Conservation (phyloP, 306 rosid genomes). For the Vigna radiata region DNA sequence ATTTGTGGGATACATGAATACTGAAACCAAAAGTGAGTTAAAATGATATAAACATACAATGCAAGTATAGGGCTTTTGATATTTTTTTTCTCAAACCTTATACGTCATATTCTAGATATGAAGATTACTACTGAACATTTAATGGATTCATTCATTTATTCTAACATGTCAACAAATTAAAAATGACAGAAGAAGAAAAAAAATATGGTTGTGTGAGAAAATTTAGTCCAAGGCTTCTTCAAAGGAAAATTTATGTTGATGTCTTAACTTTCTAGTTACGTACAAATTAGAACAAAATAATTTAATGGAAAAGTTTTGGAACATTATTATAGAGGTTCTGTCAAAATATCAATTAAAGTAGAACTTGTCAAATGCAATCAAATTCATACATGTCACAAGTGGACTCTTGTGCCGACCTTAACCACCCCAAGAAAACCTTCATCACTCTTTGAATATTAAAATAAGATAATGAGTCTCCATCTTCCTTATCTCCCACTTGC, state of each 20-base stretch:
- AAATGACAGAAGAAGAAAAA: too few species aligned
- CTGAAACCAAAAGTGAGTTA: constrained; percentile 13
- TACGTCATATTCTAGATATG: background rate
- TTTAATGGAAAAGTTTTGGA: constrained; percentile 42
- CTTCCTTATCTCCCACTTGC: constrained; percentile 56
- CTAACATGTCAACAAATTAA: background rate
- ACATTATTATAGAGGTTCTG: constrained; percentile 36
- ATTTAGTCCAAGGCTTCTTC: constrained; percentile 12
- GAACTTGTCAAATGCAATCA: constrained; percentile 48
- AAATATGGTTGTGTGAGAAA: constrained; percentile 23
- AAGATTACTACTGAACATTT: background rate
- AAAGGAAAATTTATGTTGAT: constrained; percentile 31
- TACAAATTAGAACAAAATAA: constrained; percentile 35
- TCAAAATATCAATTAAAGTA: constrained; percentile 37
- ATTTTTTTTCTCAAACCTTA: background rate
- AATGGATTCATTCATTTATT: constrained; percentile 14
- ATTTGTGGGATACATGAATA: constrained; percentile 13
- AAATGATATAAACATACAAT: background rate
- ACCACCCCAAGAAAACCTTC: constrained; percentile 34
- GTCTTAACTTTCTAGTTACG: constrained; percentile 14
- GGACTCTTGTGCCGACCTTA: constrained; percentile 39
- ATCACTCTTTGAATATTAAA: constrained; percentile 35
- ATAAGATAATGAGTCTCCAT: constrained; percentile 45
- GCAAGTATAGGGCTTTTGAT: background rate
- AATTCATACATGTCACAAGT: constrained; percentile 44